Evolutionary conservation across 257 asterid species (phyloP).

Genomic region (Lithospermum erythrorhizon): DNA sequence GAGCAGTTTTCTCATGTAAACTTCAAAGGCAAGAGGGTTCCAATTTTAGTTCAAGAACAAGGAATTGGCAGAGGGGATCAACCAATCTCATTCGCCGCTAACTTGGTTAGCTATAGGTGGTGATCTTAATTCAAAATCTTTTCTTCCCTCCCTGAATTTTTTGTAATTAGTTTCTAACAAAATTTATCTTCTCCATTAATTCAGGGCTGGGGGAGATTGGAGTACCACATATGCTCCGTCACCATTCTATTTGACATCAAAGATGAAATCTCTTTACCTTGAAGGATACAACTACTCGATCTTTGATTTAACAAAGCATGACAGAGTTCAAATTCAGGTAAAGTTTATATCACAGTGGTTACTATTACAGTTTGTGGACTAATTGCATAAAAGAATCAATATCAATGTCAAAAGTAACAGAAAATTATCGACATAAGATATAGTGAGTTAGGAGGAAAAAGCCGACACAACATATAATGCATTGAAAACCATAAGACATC

Average conservation of each 20-base stretch:
- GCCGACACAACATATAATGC: too few relatives aligned
- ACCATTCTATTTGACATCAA: constrained; percentile 82
- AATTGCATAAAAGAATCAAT: neutral
- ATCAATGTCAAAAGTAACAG: too few relatives aligned
- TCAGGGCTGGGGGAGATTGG: constrained; percentile 95
- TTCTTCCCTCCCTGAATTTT: neutral
- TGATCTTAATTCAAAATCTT: constrained; percentile 12
- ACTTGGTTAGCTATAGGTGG: constrained; percentile 95
- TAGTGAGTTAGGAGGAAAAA: too few relatives aligned
- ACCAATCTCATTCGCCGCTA: constrained; percentile 92
- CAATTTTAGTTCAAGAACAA: constrained; percentile 89
- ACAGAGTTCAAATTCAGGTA: constrained; percentile 86
- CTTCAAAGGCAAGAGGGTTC: constrained; percentile 75
- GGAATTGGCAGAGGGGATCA: constrained; percentile 99
- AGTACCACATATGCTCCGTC: constrained; percentile 96
- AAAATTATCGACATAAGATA: too few relatives aligned
- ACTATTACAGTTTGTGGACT: neutral
- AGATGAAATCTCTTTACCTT: constrained; percentile 79
- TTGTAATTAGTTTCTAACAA: constrained; percentile 2
- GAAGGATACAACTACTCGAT: constrained; percentile 88
- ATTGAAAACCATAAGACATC: too few relatives aligned
- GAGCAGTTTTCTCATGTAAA: constrained; percentile 92
- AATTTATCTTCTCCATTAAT: constrained; percentile 4
- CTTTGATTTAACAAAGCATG: constrained; percentile 69
- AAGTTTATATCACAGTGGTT: neutral